Conservation (phyloP, 2,329 filamentous ascomycete species). For the Bipolaris oryzae region DNA sequence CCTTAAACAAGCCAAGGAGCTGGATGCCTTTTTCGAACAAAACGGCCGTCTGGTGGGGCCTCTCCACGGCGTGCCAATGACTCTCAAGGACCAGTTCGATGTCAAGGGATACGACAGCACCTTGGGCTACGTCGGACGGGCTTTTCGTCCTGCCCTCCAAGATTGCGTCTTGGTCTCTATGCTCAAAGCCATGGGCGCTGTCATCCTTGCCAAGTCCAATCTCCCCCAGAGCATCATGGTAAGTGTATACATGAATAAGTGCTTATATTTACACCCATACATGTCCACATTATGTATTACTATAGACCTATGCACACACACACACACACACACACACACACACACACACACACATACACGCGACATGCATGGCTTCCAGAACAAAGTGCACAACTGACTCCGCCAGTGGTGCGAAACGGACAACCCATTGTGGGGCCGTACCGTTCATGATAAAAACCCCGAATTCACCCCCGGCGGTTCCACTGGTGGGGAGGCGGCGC, state of each 20-base stretch:
- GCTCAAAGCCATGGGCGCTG: constrained; percentile 59
- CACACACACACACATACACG: no score
- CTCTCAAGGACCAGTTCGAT: constrained; percentile 58
- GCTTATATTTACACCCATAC: no score
- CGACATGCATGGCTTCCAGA: not conserved
- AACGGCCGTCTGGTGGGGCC: constrained; percentile 51
- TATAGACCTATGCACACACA: no score
- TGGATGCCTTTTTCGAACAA: constrained; percentile 49
- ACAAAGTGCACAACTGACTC: not conserved
- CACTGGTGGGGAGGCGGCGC: constrained; percentile 64
- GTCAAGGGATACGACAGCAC: constrained; percentile 55
- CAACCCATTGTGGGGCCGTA: constrained; percentile 66
- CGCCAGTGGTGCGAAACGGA: constrained; percentile 64
- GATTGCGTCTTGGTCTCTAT: constrained; percentile 63
- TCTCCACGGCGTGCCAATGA: constrained; percentile 56
- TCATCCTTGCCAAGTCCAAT: constrained; percentile 59
- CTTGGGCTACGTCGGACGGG: constrained; percentile 69
- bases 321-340: no score
- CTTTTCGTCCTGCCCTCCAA: constrained; percentile 56
- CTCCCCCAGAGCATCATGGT: constrained; percentile 64
- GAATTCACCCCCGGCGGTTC: constrained; percentile 62
- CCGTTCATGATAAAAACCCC: constrained; percentile 63
- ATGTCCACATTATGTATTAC: no score
- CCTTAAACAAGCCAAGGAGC: constrained; percentile 47
- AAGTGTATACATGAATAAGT: not conserved